Evolutionary conservation across 2,329 filamentous ascomycete species (phyloP), one percentile per base, ranked within the genome.

Genomic region (Cladosporium sphaerospermum): DNA sequence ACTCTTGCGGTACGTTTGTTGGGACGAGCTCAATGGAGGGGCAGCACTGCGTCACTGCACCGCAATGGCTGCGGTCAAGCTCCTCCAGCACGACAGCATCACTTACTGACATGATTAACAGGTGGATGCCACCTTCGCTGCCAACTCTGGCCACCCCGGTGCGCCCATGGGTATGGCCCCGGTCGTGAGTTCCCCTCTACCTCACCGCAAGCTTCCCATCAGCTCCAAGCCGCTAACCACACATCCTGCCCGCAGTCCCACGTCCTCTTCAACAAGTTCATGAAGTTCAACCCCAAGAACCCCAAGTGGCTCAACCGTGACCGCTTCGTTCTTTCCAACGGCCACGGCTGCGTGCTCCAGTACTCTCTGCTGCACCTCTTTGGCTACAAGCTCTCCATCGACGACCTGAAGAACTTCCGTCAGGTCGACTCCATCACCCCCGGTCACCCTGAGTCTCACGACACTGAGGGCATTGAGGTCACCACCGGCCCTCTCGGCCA

Each of bases 201-300:
- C 23, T 28, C 23, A 28, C 23, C 23, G 23, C 23, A 28, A 28
- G 23, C 23, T 28, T 18, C 18, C 9, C 40, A 10, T 16, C 32
- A 28, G 16, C 39, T 10, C 33, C 16, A 31, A 14, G 32, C 19
- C 31, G 40, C 48, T 51, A 13, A 51, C 40, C 48, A 7, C 4
- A 14, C 33, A 5, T 2, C 32, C 19, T 39, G 13, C 40, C 28
- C 16, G 1, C 40, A 51, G 89, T 97, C 68, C 39, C 48, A 51
- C 41, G 48, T 51, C 28, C 84, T 99, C 61, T 99, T 89, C 80
- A 95, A 96, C 84, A 95, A 93, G 76, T 95, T 96, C 82, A 89
- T 99, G 89, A 95, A 78, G 73, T 99, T 96, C 83, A 99, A 97
- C 86, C 93, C 93, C 68, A 95, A 96, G 86, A 96, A 96, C 83